Conservation (phyloP, 2,329 filamentous ascomycete species). For the Xylariaceae sp. region DNA sequence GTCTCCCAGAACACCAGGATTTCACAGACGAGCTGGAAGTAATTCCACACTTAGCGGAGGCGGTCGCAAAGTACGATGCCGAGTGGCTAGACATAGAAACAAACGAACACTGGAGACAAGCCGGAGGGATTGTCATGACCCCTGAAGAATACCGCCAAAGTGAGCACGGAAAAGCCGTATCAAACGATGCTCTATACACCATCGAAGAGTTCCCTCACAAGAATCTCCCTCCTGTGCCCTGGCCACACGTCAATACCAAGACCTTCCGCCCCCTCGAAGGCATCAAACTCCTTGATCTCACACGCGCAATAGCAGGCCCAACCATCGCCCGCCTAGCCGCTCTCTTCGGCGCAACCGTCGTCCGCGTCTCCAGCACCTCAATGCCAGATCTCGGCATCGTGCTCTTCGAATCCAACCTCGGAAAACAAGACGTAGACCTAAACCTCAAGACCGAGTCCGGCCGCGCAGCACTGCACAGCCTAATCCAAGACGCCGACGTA, state of each 20-base stretch:
- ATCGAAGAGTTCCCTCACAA: constrained; percentile 22
- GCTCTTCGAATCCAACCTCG: constrained; percentile 34
- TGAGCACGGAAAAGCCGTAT: constrained; percentile 27
- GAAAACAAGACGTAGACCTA: constrained; percentile 33
- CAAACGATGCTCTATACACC: constrained; percentile 26
- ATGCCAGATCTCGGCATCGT: constrained; percentile 33
- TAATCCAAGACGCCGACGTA: constrained; percentile 34
- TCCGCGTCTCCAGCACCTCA: constrained; percentile 32
- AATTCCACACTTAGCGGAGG: constrained; percentile 24
- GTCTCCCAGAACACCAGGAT: constrained; percentile 27
- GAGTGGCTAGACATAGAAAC: constrained; percentile 30
- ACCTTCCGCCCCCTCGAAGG: constrained; percentile 32
- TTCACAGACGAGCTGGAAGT: constrained; percentile 29
- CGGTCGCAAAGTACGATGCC: constrained; percentile 27
- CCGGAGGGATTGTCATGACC: constrained; percentile 32
- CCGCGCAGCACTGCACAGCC: constrained; percentile 13
- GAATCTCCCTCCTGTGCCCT: constrained; percentile 25
- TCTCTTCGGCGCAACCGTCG: constrained; percentile 34
- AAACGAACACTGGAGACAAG: constrained; percentile 34
- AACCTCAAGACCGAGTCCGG: constrained; percentile 32
- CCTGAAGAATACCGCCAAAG: constrained; percentile 32
- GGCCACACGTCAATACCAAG: constrained; percentile 20
- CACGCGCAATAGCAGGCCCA: constrained; percentile 36
- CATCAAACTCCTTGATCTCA: constrained; percentile 35
- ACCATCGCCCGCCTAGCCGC: constrained; percentile 33